Base-by-base conservation (phyloP, 306 rosid species). In the Prunus mume region DNA sequence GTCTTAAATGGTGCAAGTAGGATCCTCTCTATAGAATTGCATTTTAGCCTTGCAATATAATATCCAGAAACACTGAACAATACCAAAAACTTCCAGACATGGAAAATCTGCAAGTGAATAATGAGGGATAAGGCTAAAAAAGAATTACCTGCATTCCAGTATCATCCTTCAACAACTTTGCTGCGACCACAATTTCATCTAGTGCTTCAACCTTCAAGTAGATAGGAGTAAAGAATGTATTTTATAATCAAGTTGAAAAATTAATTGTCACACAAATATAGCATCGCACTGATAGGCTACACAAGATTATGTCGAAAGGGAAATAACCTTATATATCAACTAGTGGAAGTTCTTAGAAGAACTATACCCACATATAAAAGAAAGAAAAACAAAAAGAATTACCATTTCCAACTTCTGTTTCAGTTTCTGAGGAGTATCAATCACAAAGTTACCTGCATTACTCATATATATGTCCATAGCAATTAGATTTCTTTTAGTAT, bases 151-250 rank as follows among this genome's bases (percentile, higher is more conserved):
- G 87, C 80, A 80, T 76, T 49, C 71, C 93, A 22, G 72, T 70
- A 50, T 86, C 90, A 27, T 82, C 87, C 60, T 88, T 70, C 86
- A 96, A 75, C 71, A 96, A 87, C 85, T 88, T 96, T 11, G 96
- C 87, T 66, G 99, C 99, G 84, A 96, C 87, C 87, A 90, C 99
- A 68, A 96, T 96, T 84, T 96, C 96, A 78, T 84, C 84, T 50
- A 96, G 91, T 66, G 99, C 97, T 83, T 96, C 99, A 79, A 96
- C 98, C 99, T 95, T 80, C n/a, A n/a, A n/a, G n/a, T n/a, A n/a
- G n/a, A n/a, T 50, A 70, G 70, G 65, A 73, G 64, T 80, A 76
- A 41, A 38, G 32, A n/a, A 73, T 20, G n/a, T 19, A 46, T 65
- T 74, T 54, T 15, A 57, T 50, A 62, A 76, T 63, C 46, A 19